phyloP scores from a whole-genome alignment of 306 rosid genomes.

The Quercus wislizeni region DNA sequence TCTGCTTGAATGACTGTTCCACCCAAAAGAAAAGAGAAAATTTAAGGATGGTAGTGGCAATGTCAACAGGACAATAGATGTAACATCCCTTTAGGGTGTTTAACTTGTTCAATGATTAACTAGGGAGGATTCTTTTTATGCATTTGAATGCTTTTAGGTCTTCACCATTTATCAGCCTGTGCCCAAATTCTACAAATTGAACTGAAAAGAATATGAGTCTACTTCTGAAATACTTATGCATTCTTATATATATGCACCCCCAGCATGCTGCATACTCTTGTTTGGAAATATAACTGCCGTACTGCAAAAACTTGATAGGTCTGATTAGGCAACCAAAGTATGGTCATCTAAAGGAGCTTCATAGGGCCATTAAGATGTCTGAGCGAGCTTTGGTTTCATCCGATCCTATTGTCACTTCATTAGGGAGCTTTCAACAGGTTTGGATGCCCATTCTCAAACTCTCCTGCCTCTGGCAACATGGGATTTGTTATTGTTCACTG shows the following conservation, averaged over 20 bases:
- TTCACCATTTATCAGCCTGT: neutral
- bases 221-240: constrained; percentile 10
- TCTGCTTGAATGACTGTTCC: neutral
- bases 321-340: constrained; percentile 92
- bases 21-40: neutral
- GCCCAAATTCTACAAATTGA: neutral
- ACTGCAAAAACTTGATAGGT: constrained; percentile 46
- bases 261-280: neutral
- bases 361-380: constrained; percentile 74
- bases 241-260: neutral
- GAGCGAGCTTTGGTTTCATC: constrained; percentile 79
- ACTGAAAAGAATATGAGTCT: neutral
- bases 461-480: neutral
- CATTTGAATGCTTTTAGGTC: neutral
- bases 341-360: constrained; percentile 98
- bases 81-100: neutral
- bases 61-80: neutral
- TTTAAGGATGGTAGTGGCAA: neutral
- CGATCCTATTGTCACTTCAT: constrained; percentile 78
- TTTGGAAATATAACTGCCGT: constrained; percentile 14
- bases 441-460: constrained; percentile 11
- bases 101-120: neutral
- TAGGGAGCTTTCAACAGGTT: constrained; percentile 95
- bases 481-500: constrained; percentile 22
- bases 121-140: neutral